A percentile compares a stretch with the other conserved stretches of the same genome.
Conservation (phyloP, 257 asterid genomes). For the Ligustrum vulgare region DNA sequence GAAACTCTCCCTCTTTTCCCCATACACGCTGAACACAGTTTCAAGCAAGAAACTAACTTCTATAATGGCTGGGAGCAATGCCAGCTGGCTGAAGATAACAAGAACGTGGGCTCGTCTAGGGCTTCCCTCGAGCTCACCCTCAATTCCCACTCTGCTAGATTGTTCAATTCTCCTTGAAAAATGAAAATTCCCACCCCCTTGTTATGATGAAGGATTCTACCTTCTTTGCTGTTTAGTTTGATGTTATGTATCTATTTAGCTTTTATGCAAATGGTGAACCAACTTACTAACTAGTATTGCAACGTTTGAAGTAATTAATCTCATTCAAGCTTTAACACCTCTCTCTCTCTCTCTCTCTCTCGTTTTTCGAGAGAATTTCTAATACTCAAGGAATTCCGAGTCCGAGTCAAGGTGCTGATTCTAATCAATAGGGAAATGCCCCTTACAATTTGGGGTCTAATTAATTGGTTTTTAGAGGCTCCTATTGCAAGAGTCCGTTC, state of each 20-base stretch:
- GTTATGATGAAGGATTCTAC: constrained; percentile 14
- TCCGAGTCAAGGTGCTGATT: too few species aligned
- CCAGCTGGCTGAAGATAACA: constrained; percentile 9
- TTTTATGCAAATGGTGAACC: constrained; percentile 4
- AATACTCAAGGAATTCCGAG: too few species aligned
- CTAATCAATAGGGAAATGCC: too few species aligned
- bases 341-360: too few species aligned
- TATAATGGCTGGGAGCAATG: constrained; percentile 8
- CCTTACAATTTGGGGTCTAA: too few species aligned
- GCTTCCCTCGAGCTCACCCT: constrained; percentile 86
- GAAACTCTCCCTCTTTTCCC: constrained; percentile 96
- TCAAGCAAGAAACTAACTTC: constrained; percentile 26
- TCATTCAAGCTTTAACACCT: neutral
- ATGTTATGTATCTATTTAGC: neutral
- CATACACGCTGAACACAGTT: constrained; percentile 56
- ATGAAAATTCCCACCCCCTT: neutral
- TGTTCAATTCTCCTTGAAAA: constrained; percentile 30
- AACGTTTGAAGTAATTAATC: neutral
- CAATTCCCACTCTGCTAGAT: constrained; percentile 57
- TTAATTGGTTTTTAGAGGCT: too few species aligned
- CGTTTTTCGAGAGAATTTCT: too few species aligned
- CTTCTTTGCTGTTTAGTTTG: neutral
- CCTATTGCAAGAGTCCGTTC: too few species aligned
- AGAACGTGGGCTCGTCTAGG: constrained; percentile 34
- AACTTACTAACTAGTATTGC: neutral